Evolutionary conservation across 2,329 filamentous ascomycete species (phyloP), one percentile per base, ranked within the genome.

Genomic region (Exophiala xenobiotica): DNA sequence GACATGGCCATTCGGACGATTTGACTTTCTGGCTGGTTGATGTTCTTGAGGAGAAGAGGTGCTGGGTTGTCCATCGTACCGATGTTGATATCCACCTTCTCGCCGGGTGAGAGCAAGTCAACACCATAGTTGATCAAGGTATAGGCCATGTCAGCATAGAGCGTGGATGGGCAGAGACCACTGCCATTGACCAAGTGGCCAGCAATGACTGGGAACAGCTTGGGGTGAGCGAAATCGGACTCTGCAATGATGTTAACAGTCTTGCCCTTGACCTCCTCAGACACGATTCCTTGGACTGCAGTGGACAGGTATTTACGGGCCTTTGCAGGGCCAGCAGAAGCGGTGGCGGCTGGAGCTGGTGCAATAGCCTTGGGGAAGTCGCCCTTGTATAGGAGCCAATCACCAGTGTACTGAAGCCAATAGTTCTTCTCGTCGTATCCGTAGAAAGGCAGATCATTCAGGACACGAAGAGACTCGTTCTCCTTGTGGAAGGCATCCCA

Each of bases 361-460:
- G 65, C 61, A 61, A 58, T 31, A 70, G 72, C 31, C 73, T 59
- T 61, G 45, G 59, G 59, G 44, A 60, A 77, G 58, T 86, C 80
- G 50, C 76, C 84, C 74, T 90, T 90, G 54, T 78, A 82, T 29
- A 90, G 70, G 24, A 76, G 80, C 82, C 85, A 90, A 67, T 90
- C 83, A 55, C 87, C 85, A 56, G 77, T 74, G 66, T 87, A 87
- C 64, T 82, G 81, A 12, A 87, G 76, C 84, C 84, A 87, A 68
- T 88, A 88, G 59, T 80, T 82, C 74, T 88, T 88, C 57, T 80
- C 72, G 65, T 89, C 83, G 65, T 84, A 90, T 0, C 76, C 76
- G 64, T 89, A 90, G 0, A 78, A 76, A 1, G 85, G 85, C 3
- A 90, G 70, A n/a, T 79, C 72, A n/a, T 87, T 70, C 12, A 88